Evolutionary conservation across 1,284 basidiomycete genomes (phyloP).

Genomic region (Thecaphora thlaspeos): DNA sequence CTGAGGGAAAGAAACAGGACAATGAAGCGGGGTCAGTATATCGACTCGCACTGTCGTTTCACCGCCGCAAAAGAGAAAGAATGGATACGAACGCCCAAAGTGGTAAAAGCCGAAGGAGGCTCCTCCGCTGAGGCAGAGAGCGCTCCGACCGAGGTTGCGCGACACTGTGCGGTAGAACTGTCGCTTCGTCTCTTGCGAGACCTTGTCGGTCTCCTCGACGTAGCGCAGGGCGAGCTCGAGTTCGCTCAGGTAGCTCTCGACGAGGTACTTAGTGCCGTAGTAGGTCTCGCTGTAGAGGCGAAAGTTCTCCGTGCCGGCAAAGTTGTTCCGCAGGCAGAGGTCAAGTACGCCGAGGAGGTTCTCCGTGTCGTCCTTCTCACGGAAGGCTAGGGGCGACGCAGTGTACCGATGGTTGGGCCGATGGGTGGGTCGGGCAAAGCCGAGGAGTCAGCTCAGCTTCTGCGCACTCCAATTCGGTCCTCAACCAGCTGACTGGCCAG

Average conservation of each 20-base stretch:
- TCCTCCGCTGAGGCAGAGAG: constrained; percentile 89
- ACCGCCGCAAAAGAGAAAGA: too few relatives aligned
- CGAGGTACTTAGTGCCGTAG: constrained; percentile 55
- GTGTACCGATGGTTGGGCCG: too few relatives aligned
- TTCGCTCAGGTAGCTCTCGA: constrained; percentile 48
- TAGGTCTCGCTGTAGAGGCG: constrained; percentile 83
- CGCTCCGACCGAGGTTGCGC: constrained; percentile 83
- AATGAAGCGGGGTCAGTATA: too few relatives aligned
- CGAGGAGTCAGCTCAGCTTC: too few relatives aligned
- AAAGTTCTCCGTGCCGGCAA: constrained; percentile 87
- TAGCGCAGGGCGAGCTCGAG: constrained; percentile 39
- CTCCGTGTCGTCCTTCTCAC: constrained; percentile 71
- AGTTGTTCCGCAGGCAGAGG: constrained; percentile 87
- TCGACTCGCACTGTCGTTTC: too few relatives aligned
- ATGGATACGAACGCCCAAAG: too few relatives aligned
- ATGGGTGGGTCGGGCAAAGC: too few relatives aligned
- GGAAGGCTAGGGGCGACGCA: constrained; percentile 84
- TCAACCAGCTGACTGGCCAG: background rate
- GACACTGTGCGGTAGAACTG: constrained; percentile 86
- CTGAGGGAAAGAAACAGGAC: too few relatives aligned
- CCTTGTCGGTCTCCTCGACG: constrained; percentile 54
- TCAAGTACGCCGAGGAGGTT: constrained; percentile 83
- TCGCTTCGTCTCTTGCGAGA: constrained; percentile 84
- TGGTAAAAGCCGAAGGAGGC: constrained; percentile 87
- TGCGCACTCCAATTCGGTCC: too few relatives aligned